Evolutionary conservation across 176 grass and related monocot species (phyloP), one percentile per base, ranked within the genome.

Genomic region (Sorghum bicolor): DNA sequence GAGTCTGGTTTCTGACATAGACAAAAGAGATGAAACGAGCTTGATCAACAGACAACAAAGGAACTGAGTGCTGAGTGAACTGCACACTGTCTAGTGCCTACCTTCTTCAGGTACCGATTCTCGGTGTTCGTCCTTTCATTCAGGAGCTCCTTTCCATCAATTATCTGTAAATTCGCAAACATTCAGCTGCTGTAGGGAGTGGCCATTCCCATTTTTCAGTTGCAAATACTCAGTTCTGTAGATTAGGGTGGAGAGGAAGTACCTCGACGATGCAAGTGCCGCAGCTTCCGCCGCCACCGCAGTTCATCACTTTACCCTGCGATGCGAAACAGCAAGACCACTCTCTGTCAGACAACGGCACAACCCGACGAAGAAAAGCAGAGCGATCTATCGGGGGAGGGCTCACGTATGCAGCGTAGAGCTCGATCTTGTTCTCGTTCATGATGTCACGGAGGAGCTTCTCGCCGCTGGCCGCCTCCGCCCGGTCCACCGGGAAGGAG

Each of bases 291-390:
- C 89, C 89, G 19, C 96, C 96, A 14, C 96, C 93, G 71, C 93
- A 98, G 86, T 98, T 98, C 96, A 98, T 96, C 31, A 92, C 87
- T 78, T 98, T 98, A 3, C 96, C 96, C 91, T 98, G 83, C 60
- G 31, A 30, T 98, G 76, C 48, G 37, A 31, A 20, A 5, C 52
- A 65, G 5, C 71, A 84, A 39, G 10, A 72, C 14, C 26, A 16
- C 33, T 74, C 11, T 44, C 10, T 12, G 58, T 78, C 53, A 57
- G 53, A 8, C 5, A 2, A 32, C 31, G 31, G 31, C 31, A 3
- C 31, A 32, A 32, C 31, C 31, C 31, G 15, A 13, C 33, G 64
- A 33, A 3, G 66, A 1, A 71, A 58, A 38, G 16, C 6, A 6
- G 34, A 53, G 19, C 3, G 22, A 62, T 47, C 44, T 39, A 33